These are phyloP conservation scores for Medakamo hakoo DNA, from an alignment of 139 green algal species.

Conservation along the genomic window DNA sequence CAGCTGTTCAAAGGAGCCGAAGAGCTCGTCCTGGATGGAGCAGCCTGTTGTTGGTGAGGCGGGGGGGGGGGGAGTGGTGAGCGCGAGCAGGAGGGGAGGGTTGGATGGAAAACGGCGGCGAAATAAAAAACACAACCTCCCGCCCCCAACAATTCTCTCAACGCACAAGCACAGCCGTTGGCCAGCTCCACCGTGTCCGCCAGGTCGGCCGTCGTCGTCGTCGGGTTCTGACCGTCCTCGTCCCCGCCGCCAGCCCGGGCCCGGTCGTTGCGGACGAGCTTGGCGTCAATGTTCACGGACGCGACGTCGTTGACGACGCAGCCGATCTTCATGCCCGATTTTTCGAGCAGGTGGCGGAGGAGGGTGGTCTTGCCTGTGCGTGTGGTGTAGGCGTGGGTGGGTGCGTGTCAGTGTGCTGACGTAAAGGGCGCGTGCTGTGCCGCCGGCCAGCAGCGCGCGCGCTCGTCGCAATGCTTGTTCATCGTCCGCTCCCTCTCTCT, in stretches of 20 bases:
- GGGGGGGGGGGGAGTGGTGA: neutral
- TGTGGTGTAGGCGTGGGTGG: too few relatives aligned
- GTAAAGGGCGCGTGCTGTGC: neutral
- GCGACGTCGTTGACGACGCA: constrained; percentile 93
- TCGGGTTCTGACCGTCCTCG: neutral
- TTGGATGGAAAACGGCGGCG: too few relatives aligned
- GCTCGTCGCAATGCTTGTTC: neutral
- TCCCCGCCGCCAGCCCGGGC: neutral
- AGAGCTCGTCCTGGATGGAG: constrained; percentile 76
- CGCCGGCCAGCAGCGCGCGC: neutral
- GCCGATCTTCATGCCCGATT: constrained; percentile 65
- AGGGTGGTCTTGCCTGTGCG: constrained; percentile 77
- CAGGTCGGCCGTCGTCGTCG: constrained; percentile 41
- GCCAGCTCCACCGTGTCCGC: constrained; percentile 83
- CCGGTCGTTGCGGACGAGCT: constrained; percentile 61
- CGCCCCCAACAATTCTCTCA: neutral
- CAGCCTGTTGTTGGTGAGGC: constrained; percentile 35
- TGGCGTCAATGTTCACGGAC: constrained; percentile 83
- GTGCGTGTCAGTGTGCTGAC: neutral
- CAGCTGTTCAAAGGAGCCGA: constrained; percentile 72
- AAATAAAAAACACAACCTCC: constrained; percentile 7
- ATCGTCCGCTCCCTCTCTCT: neutral
- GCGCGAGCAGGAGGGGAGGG: too few relatives aligned
- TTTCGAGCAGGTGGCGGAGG: constrained; percentile 66
- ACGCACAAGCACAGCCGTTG: constrained; percentile 84